These are phyloP conservation scores for Ascoidea tarda DNA, from an alignment of 805 yeast genomes.

Conservation along the genomic window DNA sequence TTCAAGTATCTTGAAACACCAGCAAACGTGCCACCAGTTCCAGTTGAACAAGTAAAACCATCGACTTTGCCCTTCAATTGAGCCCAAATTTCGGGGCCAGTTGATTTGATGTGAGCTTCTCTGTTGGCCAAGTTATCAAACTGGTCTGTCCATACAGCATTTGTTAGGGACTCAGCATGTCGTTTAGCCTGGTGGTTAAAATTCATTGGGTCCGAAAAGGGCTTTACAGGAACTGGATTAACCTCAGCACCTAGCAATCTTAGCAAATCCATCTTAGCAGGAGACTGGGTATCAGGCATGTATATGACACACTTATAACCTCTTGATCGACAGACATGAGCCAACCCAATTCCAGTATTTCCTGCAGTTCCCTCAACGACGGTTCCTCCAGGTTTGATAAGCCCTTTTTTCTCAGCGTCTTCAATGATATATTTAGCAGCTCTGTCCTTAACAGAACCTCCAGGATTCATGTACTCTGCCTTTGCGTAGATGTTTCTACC, in stretches of 20 bases:
- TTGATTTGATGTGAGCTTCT: slow-evolving; percentile 76
- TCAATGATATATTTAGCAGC: slow-evolving; percentile 69
- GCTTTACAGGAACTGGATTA: slow-evolving; percentile 78
- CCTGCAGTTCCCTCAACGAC: slow-evolving; percentile 93
- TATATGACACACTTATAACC: slow-evolving; percentile 79
- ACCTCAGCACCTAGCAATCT: slow-evolving; percentile 76
- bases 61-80: slow-evolving; percentile 68
- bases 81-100: slow-evolving; percentile 89
- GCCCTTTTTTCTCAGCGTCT: slow-evolving; percentile 63
- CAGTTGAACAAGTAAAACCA: slow-evolving; percentile 83
- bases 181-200: slow-evolving; percentile 79
- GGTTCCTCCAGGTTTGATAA: slow-evolving; percentile 65
- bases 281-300: slow-evolving; percentile 86
- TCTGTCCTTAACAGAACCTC: slow-evolving; percentile 85
- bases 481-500: slow-evolving; percentile 76
- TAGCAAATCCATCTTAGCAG: slow-evolving; percentile 62
- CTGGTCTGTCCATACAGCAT: slow-evolving; percentile 90
- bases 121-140: slow-evolving; percentile 82
- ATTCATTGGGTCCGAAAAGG: slow-evolving; percentile 69
- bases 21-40: slow-evolving; percentile 88
- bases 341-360: slow-evolving; percentile 89
- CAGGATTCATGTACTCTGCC: slow-evolving; percentile 89
- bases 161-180: slow-evolving; percentile 62
- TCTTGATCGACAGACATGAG: slow-evolving; percentile 64
- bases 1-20: slow-evolving; percentile 74